These are phyloP conservation scores for Geosiphon pyriformis DNA, from an alignment of 192 early-diverging fungal species.

Conservation along the genomic window DNA sequence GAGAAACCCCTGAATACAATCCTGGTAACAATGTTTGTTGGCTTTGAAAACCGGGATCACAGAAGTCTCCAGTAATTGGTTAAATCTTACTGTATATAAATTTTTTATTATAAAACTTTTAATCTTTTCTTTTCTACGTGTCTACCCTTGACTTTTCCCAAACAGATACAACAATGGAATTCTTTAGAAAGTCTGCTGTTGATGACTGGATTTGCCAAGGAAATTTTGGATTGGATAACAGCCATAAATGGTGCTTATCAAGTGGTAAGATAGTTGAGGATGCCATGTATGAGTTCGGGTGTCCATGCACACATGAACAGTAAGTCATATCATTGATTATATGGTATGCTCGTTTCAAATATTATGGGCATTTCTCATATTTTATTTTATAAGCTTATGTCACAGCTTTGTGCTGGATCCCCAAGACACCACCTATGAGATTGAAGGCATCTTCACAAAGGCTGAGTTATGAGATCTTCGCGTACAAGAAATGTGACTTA, in stretches of 20 bases:
- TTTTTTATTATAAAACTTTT: too few species aligned
- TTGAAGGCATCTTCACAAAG: slow-evolving; percentile 6
- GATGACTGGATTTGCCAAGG: too few species aligned
- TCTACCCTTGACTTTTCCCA: too few species aligned
- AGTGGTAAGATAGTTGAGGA: slow-evolving; percentile 25
- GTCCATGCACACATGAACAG: slow-evolving; percentile 15
- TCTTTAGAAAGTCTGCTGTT: too few species aligned
- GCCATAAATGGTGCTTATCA: slow-evolving; percentile 20
- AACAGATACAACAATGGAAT: too few species aligned
- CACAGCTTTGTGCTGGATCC: slow-evolving; percentile 29
- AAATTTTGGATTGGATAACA: too few species aligned
- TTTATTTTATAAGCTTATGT: slow-evolving; percentile 10
- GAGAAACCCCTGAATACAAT: too few species aligned
- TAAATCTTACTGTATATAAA: too few species aligned
- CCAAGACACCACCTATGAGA: neutral
- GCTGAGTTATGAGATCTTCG: neutral
- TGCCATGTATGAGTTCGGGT: slow-evolving; percentile 17
- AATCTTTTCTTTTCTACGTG: too few species aligned
- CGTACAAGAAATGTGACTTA: neutral
- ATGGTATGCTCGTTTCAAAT: neutral
- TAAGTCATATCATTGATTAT: neutral
- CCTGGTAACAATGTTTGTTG: too few species aligned
- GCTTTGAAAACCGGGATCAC: too few species aligned
- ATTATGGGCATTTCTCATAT: neutral
- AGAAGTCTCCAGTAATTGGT: too few species aligned